These are phyloP conservation scores for Cudoniella acicularis DNA, from an alignment of 495 filamentous ascomycete species.

Conservation along the genomic window DNA sequence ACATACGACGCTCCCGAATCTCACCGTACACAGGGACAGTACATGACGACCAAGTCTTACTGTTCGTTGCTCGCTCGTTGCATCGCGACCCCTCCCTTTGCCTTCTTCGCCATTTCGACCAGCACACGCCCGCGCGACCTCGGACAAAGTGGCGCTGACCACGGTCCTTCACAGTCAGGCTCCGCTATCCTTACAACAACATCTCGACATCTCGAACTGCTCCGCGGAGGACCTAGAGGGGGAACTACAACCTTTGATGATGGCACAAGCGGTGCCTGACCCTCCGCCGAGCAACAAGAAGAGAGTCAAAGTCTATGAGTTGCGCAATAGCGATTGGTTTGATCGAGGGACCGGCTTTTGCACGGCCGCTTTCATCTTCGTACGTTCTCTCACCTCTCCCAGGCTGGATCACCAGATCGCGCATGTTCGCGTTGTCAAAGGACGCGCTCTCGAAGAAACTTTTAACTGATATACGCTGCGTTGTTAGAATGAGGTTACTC, in stretches of 20 bases:
- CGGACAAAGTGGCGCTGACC: slow-evolving; percentile 26
- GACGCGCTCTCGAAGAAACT: slow-evolving; percentile 15
- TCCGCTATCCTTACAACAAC: slow-evolving; percentile 22
- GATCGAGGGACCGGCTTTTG: slow-evolving; percentile 97
- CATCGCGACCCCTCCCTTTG: neutral
- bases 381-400: slow-evolving; percentile 44
- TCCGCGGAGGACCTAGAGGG: slow-evolving; percentile 19
- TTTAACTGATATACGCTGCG: slow-evolving; percentile 28
- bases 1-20: neutral
- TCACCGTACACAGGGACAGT: neutral
- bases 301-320: slow-evolving; percentile 98
- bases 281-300: slow-evolving; percentile 81
- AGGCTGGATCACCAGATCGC: neutral
- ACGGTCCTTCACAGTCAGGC: slow-evolving; percentile 18
- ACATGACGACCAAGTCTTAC: slow-evolving; percentile 8
- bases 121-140: slow-evolving; percentile 11
- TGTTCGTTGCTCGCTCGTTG: slow-evolving; percentile 8
- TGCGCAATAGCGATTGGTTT: slow-evolving; percentile 98
- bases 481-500: slow-evolving; percentile 18
- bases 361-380: slow-evolving; percentile 65
- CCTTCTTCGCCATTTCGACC: neutral
- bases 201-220: slow-evolving; percentile 23
- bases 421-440: neutral
- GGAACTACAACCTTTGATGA: slow-evolving; percentile 49
- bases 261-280: slow-evolving; percentile 84